Evolutionary conservation across 176 grass and related monocot species (phyloP).

Genomic region (Eragrostis nindensis): DNA sequence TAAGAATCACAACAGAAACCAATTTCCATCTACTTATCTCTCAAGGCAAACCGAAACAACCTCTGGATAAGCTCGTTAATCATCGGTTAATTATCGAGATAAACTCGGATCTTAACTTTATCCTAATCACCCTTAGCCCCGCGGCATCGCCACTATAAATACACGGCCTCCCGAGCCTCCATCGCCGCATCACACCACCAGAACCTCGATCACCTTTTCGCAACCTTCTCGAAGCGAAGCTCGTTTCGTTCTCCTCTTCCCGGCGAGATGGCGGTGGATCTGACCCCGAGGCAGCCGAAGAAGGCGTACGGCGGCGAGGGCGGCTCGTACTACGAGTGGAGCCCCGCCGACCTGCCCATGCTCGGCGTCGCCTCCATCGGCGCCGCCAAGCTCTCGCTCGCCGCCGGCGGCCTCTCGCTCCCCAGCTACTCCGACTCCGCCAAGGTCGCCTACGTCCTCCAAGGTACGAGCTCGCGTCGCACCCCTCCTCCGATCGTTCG

Average conservation of each 20-base stretch:
- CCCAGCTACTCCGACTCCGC: constrained; percentile 92
- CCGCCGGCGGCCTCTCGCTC: constrained; percentile 59
- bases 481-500: background rate
- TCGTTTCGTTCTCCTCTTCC: background rate
- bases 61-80: background rate
- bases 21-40: no score
- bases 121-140: background rate
- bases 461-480: constrained; percentile 46
- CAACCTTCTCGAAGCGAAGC: background rate
- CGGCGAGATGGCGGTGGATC: constrained; percentile 68
- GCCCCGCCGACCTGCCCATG: constrained; percentile 76
- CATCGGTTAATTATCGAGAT: background rate
- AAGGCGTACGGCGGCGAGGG: constrained; percentile 63
- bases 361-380: constrained; percentile 79
- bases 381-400: constrained; percentile 73
- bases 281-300: constrained; percentile 61
- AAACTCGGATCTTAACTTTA: no score
- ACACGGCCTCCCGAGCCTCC: background rate
- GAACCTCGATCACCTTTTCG: background rate
- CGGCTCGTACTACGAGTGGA: constrained; percentile 75
- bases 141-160: constrained; percentile 21
- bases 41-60: no score
- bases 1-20: no score
- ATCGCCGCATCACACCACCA: background rate
- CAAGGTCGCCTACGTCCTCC: constrained; percentile 90